Evolutionary conservation across 1,139 yeast genomes (phyloP).

Genomic region (Pichia sp.): DNA sequence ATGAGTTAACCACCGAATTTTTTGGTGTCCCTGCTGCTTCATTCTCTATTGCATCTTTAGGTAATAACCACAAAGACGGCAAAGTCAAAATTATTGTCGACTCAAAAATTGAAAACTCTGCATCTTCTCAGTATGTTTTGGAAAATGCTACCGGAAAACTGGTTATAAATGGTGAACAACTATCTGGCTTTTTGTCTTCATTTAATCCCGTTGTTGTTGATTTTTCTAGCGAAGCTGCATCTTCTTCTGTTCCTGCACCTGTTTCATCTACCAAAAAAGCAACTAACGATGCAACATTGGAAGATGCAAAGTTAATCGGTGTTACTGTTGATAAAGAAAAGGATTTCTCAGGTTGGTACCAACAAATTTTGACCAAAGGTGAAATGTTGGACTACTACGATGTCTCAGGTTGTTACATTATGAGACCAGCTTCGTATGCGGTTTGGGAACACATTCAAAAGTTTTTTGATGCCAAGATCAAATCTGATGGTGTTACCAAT

Average conservation of each 20-base stretch:
- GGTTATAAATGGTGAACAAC: slow-evolving; percentile 44
- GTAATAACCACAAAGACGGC: slow-evolving; percentile 43
- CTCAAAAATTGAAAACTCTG: slow-evolving; percentile 38
- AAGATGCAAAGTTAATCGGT: slow-evolving; percentile 91
- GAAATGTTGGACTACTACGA: slow-evolving; percentile 98
- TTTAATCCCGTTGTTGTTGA: slow-evolving; percentile 52
- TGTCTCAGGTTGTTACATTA: slow-evolving; percentile 96
- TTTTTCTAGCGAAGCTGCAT: slow-evolving; percentile 43
- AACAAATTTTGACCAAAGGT: slow-evolving; percentile 90
- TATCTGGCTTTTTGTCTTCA: slow-evolving; percentile 51
- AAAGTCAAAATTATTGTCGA: slow-evolving; percentile 67
- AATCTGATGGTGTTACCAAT: slow-evolving; percentile 83
- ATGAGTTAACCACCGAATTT: slow-evolving; percentile 63
- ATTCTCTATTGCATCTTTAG: slow-evolving; percentile 56
- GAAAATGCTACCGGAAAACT: slow-evolving; percentile 55
- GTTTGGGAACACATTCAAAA: slow-evolving; percentile 93
- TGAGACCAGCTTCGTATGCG: slow-evolving; percentile 91
- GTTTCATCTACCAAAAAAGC: slow-evolving; percentile 23
- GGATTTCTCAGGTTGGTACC: slow-evolving; percentile 97
- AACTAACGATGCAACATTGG: slow-evolving; percentile 47
- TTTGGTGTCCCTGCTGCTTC: slow-evolving; percentile 60
- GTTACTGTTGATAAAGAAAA: slow-evolving; percentile 87
- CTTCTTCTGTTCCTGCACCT: slow-evolving; percentile 27
- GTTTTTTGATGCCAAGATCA: slow-evolving; percentile 77
- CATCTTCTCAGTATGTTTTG: slow-evolving; percentile 42